These are phyloP conservation scores for Arxiozyma slooffiae DNA, from an alignment of 1,139 yeast species.

Conservation along the genomic window DNA sequence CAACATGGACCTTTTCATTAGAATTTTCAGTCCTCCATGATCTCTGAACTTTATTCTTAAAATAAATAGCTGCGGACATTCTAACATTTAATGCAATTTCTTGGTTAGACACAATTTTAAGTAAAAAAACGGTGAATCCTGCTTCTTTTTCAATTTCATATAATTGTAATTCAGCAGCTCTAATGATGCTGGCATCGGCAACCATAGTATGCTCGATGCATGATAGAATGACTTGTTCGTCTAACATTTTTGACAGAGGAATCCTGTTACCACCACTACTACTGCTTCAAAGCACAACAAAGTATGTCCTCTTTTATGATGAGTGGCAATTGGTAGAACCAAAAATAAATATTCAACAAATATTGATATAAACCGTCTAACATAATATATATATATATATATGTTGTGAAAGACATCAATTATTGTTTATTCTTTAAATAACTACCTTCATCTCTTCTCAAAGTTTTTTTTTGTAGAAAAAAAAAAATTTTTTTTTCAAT, in stretches of 20 bases:
- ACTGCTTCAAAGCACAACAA: background rate
- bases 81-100: constrained; percentile 42
- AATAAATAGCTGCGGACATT: constrained; percentile 55
- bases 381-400: background rate
- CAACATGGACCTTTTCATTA: constrained; percentile 35
- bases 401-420: background rate
- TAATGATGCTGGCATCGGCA: constrained; percentile 53
- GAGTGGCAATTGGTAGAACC: background rate
- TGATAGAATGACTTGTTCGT: constrained; percentile 54
- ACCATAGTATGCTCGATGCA: constrained; percentile 77
- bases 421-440: no score
- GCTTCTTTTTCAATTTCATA: constrained; percentile 44
- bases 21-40: constrained; percentile 50
- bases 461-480: background rate
- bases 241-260: constrained; percentile 35
- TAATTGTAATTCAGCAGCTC: constrained; percentile 61
- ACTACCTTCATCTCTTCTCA: background rate
- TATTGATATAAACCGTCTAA: no score
- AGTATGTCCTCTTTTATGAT: background rate
- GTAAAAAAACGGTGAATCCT: constrained; percentile 50
- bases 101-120: constrained; percentile 44
- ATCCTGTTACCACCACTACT: background rate
- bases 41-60: constrained; percentile 51
- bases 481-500: background rate
- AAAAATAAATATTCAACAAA: no score